Evolutionary conservation across 306 rosid genomes (phyloP), one percentile per base, ranked within the genome.

Genomic region (Dalbergia cochinchinensis): DNA sequence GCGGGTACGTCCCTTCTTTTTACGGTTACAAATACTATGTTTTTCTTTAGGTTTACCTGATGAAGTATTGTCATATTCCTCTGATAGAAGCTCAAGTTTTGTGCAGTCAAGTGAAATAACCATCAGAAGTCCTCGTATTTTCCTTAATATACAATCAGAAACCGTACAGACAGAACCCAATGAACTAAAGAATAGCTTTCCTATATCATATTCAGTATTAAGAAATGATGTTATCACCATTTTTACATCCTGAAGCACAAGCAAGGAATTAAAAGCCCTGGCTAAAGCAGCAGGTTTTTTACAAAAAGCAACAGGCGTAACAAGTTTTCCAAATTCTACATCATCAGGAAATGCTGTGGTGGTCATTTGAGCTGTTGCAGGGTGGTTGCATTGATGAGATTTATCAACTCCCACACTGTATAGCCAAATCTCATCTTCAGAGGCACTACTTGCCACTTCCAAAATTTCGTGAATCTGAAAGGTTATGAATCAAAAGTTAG

Each of bases 51-150:
- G 61, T 87, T 89, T 94, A 83, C 83, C 73, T 71, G 88, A 78
- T 69, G 90, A 79, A 69, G 90, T 74, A 65, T 82, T 88, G 71
- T 83, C 81, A 82, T 47, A 83, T 72, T 75, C 91, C 77, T 86
- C 96, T 59, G 87, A 89, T 77, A 92, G 50, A 68, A 94, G 94
- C 87, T 94, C 98, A 82, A 82, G 90, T 90, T 92, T 91, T 61
- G 97, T 94, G 88, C 83, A 94, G 71, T 89, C 97, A 88, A 92
- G 98, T 66, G 92, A 94, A 78, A 91, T 87, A 80, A 86, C 95
- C 97, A 89, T 94, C 82, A 94, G 91, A 82, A 90, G 82, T 69
- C 92, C 97, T 83, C 97, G 90, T 79, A 94, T 54, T 87, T 89
- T 90, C 86, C 98, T 87, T 44, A 86, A 71, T 76, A 92, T 70